phyloP scores from a whole-genome alignment of 176 grass and related monocot species.

The Carex myosuroides region DNA sequence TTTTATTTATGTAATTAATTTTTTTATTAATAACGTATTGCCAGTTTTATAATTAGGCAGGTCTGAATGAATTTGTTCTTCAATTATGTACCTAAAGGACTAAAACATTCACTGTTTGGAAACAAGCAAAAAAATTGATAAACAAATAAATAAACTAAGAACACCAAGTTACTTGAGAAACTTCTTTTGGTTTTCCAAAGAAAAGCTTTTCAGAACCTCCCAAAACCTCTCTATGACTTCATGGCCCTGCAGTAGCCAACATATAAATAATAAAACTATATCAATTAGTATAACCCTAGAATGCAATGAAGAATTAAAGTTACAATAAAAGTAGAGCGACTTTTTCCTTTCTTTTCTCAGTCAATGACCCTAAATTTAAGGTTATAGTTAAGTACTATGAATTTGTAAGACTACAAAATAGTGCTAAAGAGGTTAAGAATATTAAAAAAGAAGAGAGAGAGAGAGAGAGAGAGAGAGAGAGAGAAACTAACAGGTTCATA shows the following conservation, averaged over 20 bases:
- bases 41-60: not conserved
- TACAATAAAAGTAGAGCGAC: not conserved
- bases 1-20: not conserved
- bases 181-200: constrained; percentile 73
- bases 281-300: not conserved
- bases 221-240: constrained; percentile 86
- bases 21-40: not conserved
- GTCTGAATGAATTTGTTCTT: not conserved
- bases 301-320: not conserved
- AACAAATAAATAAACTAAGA: not conserved
- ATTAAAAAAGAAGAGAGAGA: not conserved
- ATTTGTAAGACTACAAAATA: not conserved
- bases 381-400: not conserved
- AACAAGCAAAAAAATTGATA: not conserved
- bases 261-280: not conserved
- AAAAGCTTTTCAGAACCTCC: constrained; percentile 88
- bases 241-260: constrained; percentile 54
- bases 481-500: constrained; percentile 64
- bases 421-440: constrained; percentile 16
- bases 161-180: constrained; percentile 68
- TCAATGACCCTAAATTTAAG: constrained; percentile 10
- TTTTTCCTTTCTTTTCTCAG: not conserved
- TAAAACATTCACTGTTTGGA: not conserved
- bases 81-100: not conserved
- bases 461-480: not conserved